Evolutionary conservation across 257 asterid genomes (phyloP), one percentile per base, ranked within the genome.

Genomic region (Ilex aquifolium): DNA sequence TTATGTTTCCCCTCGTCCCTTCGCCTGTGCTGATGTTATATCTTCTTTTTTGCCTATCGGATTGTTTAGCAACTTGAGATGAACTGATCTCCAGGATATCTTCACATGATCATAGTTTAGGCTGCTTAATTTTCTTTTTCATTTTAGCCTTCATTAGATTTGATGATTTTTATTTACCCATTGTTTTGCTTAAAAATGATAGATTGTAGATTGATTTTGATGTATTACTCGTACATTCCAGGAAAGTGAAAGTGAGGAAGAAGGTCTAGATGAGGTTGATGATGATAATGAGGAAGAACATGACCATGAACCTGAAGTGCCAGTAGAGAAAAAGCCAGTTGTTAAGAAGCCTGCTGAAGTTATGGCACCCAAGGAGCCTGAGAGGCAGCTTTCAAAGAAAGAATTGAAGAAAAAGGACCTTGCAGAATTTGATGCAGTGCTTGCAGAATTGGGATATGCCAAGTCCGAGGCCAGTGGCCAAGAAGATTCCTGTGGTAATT

Each of bases 201-300:
- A 36, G 42, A 36, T 8, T 36, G 42, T 2, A 36, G 42, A 36
- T 36, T 36, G 42, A 36, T 36, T 36, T 36, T 4, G 42, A 36
- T 60, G 53, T 14, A 15, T 49, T 11, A 10, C 17, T 32, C 57
- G 36, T 71, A 59, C 52, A 59, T 73, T 31, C 58, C 74, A 80
- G 82, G 85, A 73, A 71, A 80, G 57, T 10, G 57, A 53, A 53
- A 53, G 57, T 53, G 57, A 53, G 30, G 57, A 53, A 53, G 57
- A 53, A 15, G 57, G 31, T 15, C 10, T 53, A 7, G 27, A 53
- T 73, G 82, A 80, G 59, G 75, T 54, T 12, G 81, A 80, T 65
- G 83, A 51, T 10, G 57, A 53, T 8, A n/a, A 14, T 53, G 57
- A n/a, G 30, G 57, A 53, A 15, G 57, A 53, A 53, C 57, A 53